Conservation (phyloP, 805 yeast species). For the Pachysolen tannophilus region DNA sequence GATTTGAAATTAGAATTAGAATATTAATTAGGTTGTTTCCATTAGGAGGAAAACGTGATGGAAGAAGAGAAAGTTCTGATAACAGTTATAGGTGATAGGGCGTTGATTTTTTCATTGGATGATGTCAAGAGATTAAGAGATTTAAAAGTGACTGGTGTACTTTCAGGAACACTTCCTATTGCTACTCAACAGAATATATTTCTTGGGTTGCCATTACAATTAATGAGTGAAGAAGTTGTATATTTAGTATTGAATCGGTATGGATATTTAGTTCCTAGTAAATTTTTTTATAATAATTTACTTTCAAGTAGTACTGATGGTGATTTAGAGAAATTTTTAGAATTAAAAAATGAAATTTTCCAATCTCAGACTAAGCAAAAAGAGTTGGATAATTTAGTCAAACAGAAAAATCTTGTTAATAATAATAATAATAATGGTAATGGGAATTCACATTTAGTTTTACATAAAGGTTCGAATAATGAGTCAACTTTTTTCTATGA, state of each 20-base stretch:
- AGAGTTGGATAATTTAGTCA: slow-evolving; percentile 11
- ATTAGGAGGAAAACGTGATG: too few relatives aligned
- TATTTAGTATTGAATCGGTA: slow-evolving; percentile 45
- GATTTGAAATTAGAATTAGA: too few relatives aligned
- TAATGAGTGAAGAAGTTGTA: slow-evolving; percentile 64
- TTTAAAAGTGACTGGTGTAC: slow-evolving; percentile 64
- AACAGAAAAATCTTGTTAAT: slow-evolving; percentile 10
- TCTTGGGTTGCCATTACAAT: slow-evolving; percentile 71
- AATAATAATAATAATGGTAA: too few relatives aligned
- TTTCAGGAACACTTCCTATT: slow-evolving; percentile 75
- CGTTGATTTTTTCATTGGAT: slow-evolving; percentile 51
- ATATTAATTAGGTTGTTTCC: too few relatives aligned
- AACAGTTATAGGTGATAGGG: slow-evolving; percentile 31
- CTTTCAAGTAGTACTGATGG: slow-evolving; percentile 9
- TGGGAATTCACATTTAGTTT: slow-evolving; percentile 1
- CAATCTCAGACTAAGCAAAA: slow-evolving; percentile 10
- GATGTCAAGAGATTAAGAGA: slow-evolving; percentile 48
- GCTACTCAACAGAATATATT: slow-evolving; percentile 95
- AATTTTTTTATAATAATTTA: slow-evolving; percentile 18
- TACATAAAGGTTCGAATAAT: slow-evolving; percentile 2
- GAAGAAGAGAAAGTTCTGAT: slow-evolving; percentile 21
- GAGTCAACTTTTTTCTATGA: slow-evolving; percentile 9
- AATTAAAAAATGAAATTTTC: slow-evolving; percentile 9
- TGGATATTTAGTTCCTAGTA: slow-evolving; percentile 37
- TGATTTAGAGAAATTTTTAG: slow-evolving; percentile 8